Evolutionary conservation across 1,139 yeast species (phyloP).

Genomic region (Debaryomycetaceae sp.): DNA sequence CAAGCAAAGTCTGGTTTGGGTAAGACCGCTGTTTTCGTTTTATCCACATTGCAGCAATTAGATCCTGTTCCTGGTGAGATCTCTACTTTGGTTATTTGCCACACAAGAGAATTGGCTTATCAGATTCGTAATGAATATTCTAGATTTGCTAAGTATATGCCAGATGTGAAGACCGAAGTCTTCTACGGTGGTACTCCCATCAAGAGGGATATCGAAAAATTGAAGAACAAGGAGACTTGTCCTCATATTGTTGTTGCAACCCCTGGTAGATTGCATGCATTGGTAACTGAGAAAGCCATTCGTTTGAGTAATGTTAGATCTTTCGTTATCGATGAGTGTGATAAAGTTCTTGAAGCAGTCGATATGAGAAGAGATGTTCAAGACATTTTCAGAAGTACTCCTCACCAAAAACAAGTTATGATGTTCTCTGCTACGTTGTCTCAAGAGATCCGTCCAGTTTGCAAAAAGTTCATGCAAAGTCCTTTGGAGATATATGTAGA

Average conservation of each 20-base stretch:
- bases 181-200: conserved; percentile 96
- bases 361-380: conserved; percentile 99
- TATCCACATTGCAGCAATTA: conserved; percentile 93
- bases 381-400: conserved; percentile 96
- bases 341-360: conserved; percentile 86
- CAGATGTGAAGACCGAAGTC: conserved; percentile 94
- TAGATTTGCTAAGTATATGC: conserved; percentile 97
- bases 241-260: conserved; percentile 98
- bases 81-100: conserved; percentile 91
- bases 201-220: conserved; percentile 78
- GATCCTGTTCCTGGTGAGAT: conserved; percentile 98
- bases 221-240: conserved; percentile 89
- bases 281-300: conserved; percentile 86
- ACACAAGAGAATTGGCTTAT: conserved; percentile 97
- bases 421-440: conserved; percentile 98
- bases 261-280: conserved; percentile 95
- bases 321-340: conserved; percentile 97
- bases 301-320: conserved; percentile 89
- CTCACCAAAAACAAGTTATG: conserved; percentile 98
- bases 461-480: conserved; percentile 97
- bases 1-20: conserved; percentile 99
- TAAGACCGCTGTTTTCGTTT: conserved; percentile 96
- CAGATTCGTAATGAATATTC: conserved; percentile 97
- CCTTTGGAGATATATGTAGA: conserved; percentile 97
- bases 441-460: conserved; percentile 91